Conservation (phyloP, 2,329 filamentous ascomycete genomes). For the Fonsecaea erecta region DNA sequence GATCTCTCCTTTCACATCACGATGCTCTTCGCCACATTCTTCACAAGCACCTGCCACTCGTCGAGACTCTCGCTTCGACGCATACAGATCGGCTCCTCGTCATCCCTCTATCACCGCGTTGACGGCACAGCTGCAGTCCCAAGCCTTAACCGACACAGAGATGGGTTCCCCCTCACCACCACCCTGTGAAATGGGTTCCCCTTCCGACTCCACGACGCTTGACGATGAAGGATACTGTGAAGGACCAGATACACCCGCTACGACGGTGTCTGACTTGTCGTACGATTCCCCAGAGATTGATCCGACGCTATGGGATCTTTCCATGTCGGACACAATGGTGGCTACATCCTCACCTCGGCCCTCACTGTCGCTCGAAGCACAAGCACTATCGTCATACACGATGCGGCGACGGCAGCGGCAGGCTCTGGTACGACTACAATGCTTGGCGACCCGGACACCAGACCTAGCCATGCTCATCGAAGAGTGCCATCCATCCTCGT, state of each 20-base stretch:
- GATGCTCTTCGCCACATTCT: constrained; percentile 33
- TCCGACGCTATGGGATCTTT: constrained; percentile 37
- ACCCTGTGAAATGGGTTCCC: constrained; percentile 22
- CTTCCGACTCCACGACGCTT: constrained; percentile 20
- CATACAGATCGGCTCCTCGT: constrained; percentile 29
- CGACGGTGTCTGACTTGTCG: constrained; percentile 30
- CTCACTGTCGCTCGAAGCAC: constrained; percentile 38
- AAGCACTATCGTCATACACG: constrained; percentile 35
- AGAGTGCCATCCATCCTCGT: constrained; percentile 39
- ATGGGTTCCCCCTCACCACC: constrained; percentile 28
- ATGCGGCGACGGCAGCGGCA: constrained; percentile 35
- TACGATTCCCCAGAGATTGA: constrained; percentile 33
- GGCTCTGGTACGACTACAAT: constrained; percentile 38
- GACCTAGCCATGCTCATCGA: constrained; percentile 40
- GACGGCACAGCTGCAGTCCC: constrained; percentile 35
- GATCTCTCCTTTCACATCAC: constrained; percentile 37
- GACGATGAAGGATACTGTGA: constrained; percentile 38
- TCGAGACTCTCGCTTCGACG: constrained; percentile 36
- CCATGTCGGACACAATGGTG: constrained; percentile 34
- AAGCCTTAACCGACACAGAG: constrained; percentile 33
- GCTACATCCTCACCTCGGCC: constrained; percentile 36
- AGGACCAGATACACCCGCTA: constrained; percentile 34
- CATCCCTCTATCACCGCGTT: constrained; percentile 35
- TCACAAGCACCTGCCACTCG: constrained; percentile 16
- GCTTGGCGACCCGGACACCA: constrained; percentile 34